phyloP scores from a whole-genome alignment of 179 eudicot genomes.

The Beta corolliflora region DNA sequence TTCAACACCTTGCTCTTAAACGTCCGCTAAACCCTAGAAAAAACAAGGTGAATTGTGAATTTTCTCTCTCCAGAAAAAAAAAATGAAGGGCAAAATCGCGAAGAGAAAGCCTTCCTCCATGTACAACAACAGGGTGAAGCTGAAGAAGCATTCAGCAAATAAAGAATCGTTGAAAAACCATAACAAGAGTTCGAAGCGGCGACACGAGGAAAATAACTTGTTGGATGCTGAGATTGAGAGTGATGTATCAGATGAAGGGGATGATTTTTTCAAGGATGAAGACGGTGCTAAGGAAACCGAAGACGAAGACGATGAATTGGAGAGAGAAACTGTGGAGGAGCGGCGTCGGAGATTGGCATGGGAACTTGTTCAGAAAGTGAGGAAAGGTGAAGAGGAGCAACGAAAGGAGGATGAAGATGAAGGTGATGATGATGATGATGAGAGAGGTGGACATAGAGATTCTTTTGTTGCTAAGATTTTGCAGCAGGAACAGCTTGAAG shows the following conservation, averaged over 20 bases:
- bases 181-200: slow-evolving; percentile 36
- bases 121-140: slow-evolving; percentile 16
- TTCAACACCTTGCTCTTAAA: too few species aligned
- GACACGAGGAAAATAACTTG: slow-evolving; percentile 26
- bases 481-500: slow-evolving; percentile 79
- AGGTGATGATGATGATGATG: slow-evolving; percentile 22
- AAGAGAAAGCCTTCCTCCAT: slow-evolving; percentile 16
- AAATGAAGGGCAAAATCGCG: slow-evolving; percentile 18
- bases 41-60: too few species aligned
- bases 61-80: too few species aligned
- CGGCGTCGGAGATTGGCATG: slow-evolving; percentile 56
- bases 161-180: slow-evolving; percentile 39
- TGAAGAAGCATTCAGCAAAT: slow-evolving; percentile 26
- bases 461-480: slow-evolving; percentile 62
- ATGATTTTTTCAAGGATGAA: slow-evolving; percentile 27
- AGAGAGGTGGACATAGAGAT: slow-evolving; percentile 53
- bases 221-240: slow-evolving; percentile 66
- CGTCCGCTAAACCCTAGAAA: too few species aligned
- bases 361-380: slow-evolving; percentile 44
- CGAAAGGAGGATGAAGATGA: slow-evolving; percentile 36
- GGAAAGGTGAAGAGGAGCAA: slow-evolving; percentile 36
- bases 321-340: slow-evolving; percentile 73
- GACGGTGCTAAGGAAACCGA: slow-evolving; percentile 16
- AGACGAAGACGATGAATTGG: slow-evolving; percentile 41
- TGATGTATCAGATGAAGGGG: slow-evolving; percentile 44